These are phyloP conservation scores for Ustilago lituana DNA, from an alignment of 1,284 basidiomycete species.

Conservation along the genomic window DNA sequence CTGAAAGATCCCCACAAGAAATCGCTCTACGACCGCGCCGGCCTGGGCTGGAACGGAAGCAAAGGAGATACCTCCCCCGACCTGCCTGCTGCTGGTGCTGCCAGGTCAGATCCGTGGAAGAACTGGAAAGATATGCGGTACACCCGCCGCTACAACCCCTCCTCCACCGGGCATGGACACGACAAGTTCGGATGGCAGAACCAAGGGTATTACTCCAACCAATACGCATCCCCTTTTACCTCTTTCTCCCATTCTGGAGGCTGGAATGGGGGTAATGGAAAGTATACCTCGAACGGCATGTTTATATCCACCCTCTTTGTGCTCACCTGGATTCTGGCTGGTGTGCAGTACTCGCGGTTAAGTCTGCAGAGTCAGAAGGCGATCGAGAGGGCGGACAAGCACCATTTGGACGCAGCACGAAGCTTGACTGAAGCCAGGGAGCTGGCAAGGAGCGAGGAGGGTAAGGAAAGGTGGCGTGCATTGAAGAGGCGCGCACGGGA, in stretches of 20 bases:
- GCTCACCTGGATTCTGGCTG: constrained; percentile 46
- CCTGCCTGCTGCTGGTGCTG: neutral
- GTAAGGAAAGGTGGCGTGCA: constrained; percentile 20
- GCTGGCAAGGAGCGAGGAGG: constrained; percentile 28
- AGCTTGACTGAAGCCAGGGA: constrained; percentile 28
- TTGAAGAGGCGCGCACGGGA: constrained; percentile 28
- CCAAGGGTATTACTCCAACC: constrained; percentile 24
- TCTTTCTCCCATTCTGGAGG: constrained; percentile 1
- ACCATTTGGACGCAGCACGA: constrained; percentile 30
- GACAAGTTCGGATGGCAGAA: constrained; percentile 46
- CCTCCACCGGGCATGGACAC: constrained; percentile 16
- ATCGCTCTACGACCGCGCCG: constrained; percentile 39
- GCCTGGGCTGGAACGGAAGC: constrained; percentile 42
- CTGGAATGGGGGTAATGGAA: constrained; percentile 37
- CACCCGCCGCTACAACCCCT: constrained; percentile 9
- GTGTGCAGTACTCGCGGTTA: constrained; percentile 35
- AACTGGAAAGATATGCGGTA: constrained; percentile 33
- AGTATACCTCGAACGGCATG: constrained; percentile 33
- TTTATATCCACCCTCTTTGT: constrained; percentile 41
- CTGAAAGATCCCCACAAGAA: constrained; percentile 37
- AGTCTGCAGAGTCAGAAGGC: constrained; percentile 40
- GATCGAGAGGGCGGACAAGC: constrained; percentile 23
- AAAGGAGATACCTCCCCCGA: too few species aligned
- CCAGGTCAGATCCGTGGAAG: constrained; percentile 4
- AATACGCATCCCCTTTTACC: neutral